Evolutionary conservation across 495 filamentous ascomycete genomes (phyloP), one percentile per base, ranked within the genome.

Genomic region (Podospora pseudocomata): DNA sequence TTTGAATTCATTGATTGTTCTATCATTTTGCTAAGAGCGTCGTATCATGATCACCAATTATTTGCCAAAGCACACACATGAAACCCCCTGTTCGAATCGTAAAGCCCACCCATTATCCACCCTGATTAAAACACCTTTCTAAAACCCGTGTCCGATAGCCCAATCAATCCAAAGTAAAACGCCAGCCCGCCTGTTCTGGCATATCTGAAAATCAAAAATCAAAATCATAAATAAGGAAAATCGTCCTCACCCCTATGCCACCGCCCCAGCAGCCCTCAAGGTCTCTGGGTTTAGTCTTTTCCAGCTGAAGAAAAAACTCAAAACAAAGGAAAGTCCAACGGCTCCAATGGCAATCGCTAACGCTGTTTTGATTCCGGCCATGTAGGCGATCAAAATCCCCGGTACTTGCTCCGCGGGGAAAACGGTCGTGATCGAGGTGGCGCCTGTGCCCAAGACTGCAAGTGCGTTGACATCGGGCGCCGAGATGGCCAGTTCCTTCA

Each of bases 361-460:
- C 1, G 82, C 73, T 9, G 77, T 76, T 71, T 83, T 84, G 64
- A 91, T 68, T 6, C 86, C 87, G 1, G 66, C 72, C 84, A 88
- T 87, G 75, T 91, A 91, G 5, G 84, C 86, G 2, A 71, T 53
- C 26, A 90, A 59, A 19, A 91, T 80, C 3, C 80, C 83, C 0
- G 79, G 76, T 3, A 92, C 27, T 49, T 82, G 64, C 1, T 80
- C 77, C 4, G 72, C 60, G 0, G 78, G 44, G 69, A 83, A 77
- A 63, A 80, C 74, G 61, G 49, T 64, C 59, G 74, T 82, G 67
- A 81, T 80, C 77, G 65, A 75, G 5, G 74, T 82, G 49, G 76
- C 84, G 69, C 77, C 77, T 1, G 76, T 70, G 26, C 74, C 70
- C 28, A 83, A 75, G 59, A 73, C 34, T 15, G 49, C 9, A 39